Evolutionary conservation across 2,329 filamentous ascomycete species (phyloP).

Genomic region (Venturia pyrina): DNA sequence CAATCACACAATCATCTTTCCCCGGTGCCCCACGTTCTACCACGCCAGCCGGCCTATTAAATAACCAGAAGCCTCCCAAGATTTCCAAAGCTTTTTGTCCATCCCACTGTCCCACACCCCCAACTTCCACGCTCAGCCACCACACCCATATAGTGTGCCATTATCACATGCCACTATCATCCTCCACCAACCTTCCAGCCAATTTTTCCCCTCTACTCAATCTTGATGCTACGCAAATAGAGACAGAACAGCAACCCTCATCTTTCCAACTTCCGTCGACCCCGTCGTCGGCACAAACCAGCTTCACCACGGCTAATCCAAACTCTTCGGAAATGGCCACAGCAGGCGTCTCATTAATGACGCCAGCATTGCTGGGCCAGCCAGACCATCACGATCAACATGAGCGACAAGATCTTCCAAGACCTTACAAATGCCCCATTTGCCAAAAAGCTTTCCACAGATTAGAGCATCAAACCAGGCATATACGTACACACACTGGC

Average conservation of each 20-base stretch:
- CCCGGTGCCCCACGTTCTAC: no score
- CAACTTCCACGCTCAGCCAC: background rate
- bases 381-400: constrained; percentile 30
- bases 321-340: constrained; percentile 26
- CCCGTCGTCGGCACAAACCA: background rate
- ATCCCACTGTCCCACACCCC: background rate
- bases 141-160: background rate
- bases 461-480: constrained; percentile 82
- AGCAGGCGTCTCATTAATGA: constrained; percentile 38
- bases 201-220: background rate
- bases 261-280: background rate
- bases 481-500: constrained; percentile 94
- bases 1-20: no score
- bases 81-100: background rate
- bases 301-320: constrained; percentile 8
- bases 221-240: no score
- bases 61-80: background rate
- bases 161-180: constrained; percentile 3
- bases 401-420: constrained; percentile 69
- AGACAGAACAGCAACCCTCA: background rate
- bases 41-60: no score
- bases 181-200: background rate
- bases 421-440: constrained; percentile 95
- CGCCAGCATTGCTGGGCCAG: constrained; percentile 50
- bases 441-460: constrained; percentile 99